Base-by-base conservation (phyloP, 768 basidiomycete species). In the Rhodosporidiobolus sp. region DNA sequence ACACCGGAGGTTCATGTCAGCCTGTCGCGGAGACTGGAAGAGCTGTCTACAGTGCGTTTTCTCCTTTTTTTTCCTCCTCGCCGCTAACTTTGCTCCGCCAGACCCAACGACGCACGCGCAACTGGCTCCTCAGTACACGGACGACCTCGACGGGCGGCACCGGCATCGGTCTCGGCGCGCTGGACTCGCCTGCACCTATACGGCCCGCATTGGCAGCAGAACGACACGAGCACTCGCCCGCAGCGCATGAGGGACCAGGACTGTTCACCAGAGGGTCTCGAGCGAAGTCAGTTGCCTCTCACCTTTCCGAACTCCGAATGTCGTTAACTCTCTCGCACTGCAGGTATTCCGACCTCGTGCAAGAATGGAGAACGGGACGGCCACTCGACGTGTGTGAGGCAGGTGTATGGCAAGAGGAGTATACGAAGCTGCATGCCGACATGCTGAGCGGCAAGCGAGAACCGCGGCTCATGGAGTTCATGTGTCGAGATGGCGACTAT, bases 311-410 rank as follows among this genome's bases (percentile, higher is more conserved):
- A 2, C 20, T 48, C 43, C 10, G 16, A 52, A 24, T 45, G 5
- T 4, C 5, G 9, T 53, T 32, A 30, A 55, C 30, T 16, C 16
- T 12, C 30, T 16, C 9, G 22, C 28, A 28, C 12, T 12, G 20
- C 55, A 73, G 71, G 46, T 73, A 73, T 53, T 12, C 32, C 7
- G 63, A 73, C 11, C 63, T 73, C 2, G 52, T 73, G 3, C 22
- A 57, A 24, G 72, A 73, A 32, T 73, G 67, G 67, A 54, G 50
- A 32, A 65, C 58, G 5, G 72, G 72, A 0, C 50, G 58, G 11
- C 63, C 63, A 17, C 48, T 48, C 7, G 55, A 45, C 12, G 58
- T 50, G 4, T 73, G 72, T 48, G 53, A 68, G 54, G 61, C 50
- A n/a, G 72, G 63, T 7, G 8, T 11, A 1, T 73, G 72, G 72